Evolutionary conservation across 2,329 filamentous ascomycete species (phyloP).

Genomic region (Didymella pinodella): DNA sequence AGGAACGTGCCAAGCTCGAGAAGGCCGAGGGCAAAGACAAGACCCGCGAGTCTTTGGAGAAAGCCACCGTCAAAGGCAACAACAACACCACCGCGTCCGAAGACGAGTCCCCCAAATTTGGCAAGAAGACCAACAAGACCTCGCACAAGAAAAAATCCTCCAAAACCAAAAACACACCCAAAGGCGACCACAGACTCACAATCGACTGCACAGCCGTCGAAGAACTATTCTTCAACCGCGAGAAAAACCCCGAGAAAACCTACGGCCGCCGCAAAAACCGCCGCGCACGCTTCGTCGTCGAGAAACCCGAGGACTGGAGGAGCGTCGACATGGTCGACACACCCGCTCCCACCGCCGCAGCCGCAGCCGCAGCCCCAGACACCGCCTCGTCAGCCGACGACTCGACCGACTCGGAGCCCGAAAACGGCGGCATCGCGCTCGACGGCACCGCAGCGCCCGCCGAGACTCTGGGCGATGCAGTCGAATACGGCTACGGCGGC

Average conservation of each 20-base stretch:
- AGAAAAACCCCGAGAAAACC: conserved; percentile 56
- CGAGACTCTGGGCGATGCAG: conserved; percentile 7
- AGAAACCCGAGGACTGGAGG: conserved; percentile 52
- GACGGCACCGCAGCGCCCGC: background rate
- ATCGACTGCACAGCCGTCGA: conserved; percentile 62
- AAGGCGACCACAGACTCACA: conserved; percentile 61
- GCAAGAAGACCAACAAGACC: conserved; percentile 22
- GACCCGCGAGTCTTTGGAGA: conserved; percentile 1
- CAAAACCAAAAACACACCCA: conserved; percentile 36
- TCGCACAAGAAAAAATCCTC: conserved; percentile 41
- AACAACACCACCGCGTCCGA: conserved; percentile 2
- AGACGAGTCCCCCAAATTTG: conserved; percentile 9
- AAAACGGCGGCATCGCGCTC: conserved; percentile 14
- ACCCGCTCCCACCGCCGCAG: conserved; percentile 8
- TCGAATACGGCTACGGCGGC: conserved; percentile 40
- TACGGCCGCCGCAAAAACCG: conserved; percentile 58
- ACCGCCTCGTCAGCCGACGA: conserved; percentile 11
- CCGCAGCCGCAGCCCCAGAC: conserved; percentile 16
- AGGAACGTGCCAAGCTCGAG: background rate
- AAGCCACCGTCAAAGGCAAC: background rate
- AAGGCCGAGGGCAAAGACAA: background rate
- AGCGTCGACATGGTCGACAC: conserved; percentile 56
- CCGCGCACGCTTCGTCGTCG: conserved; percentile 51
- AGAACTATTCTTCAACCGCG: conserved; percentile 58
- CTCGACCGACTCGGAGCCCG: conserved; percentile 27